phyloP scores from a whole-genome alignment of 2,329 filamentous ascomycete genomes.

The Penicillium sp. region DNA sequence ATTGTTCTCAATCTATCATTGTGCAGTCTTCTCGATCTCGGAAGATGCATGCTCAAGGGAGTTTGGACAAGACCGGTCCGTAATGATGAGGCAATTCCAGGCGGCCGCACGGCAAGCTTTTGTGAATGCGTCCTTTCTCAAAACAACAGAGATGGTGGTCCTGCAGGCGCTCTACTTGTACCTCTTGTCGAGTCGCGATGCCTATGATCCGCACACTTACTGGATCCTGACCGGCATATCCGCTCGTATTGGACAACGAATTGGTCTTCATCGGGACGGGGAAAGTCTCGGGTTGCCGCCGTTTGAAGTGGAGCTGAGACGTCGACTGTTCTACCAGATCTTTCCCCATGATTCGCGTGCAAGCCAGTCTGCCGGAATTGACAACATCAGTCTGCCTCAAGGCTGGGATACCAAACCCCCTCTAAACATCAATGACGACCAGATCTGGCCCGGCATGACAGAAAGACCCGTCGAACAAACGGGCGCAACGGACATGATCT shows the following conservation, averaged over 20 bases:
- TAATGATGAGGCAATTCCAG: slow-evolving; percentile 28
- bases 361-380: slow-evolving; percentile 26
- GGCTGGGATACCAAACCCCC: slow-evolving; percentile 24
- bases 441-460: slow-evolving; percentile 37
- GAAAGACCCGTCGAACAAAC: slow-evolving; percentile 34
- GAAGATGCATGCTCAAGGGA: slow-evolving; percentile 10
- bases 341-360: slow-evolving; percentile 20
- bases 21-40: slow-evolving; percentile 25
- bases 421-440: slow-evolving; percentile 39
- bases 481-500: slow-evolving; percentile 43
- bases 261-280: slow-evolving; percentile 46
- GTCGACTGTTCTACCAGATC: slow-evolving; percentile 24
- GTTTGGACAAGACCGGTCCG: slow-evolving; percentile 12
- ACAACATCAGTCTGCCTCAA: slow-evolving; percentile 9
- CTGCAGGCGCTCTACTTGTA: slow-evolving; percentile 43
- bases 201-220: slow-evolving; percentile 42
- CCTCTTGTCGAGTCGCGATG: slow-evolving; percentile 22
- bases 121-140: slow-evolving; percentile 39
- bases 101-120: slow-evolving; percentile 18
- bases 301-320: slow-evolving; percentile 41
- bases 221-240: slow-evolving; percentile 48
- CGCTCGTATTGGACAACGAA: slow-evolving; percentile 42
- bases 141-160: slow-evolving; percentile 39
- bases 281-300: slow-evolving; percentile 39
- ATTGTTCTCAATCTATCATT: slow-evolving; percentile 23